These are phyloP conservation scores for Boletus rufocinnamomeus DNA, from an alignment of 768 basidiomycete genomes.

Conservation along the genomic window DNA sequence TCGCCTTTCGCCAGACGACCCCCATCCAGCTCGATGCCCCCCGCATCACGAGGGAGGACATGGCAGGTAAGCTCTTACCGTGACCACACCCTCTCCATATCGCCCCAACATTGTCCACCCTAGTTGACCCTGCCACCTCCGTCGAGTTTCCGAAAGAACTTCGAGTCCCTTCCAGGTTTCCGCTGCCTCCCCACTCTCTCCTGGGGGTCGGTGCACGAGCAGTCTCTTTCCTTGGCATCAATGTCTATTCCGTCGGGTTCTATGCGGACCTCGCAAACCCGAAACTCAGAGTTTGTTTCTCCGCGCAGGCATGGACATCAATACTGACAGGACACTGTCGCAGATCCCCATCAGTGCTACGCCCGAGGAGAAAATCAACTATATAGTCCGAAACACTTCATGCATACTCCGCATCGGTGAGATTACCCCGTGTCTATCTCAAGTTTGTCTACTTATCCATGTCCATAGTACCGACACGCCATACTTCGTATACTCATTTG, in stretches of 20 bases:
- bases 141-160: slow-evolving; percentile 72
- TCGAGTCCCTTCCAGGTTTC: slow-evolving; percentile 61
- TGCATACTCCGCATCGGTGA: slow-evolving; percentile 76
- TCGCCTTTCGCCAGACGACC: slow-evolving; percentile 29
- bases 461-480: slow-evolving; percentile 70
- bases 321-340: slow-evolving; percentile 3
- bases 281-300: slow-evolving; percentile 50
- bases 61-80: slow-evolving; percentile 22
- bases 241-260: slow-evolving; percentile 89
- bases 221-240: slow-evolving; percentile 84
- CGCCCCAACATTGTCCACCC: not conserved
- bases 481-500: slow-evolving; percentile 75
- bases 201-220: slow-evolving; percentile 86
- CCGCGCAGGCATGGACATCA: not conserved
- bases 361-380: slow-evolving; percentile 68
- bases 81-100: not conserved
- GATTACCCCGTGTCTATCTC: slow-evolving; percentile 14
- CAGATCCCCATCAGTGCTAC: slow-evolving; percentile 59
- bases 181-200: slow-evolving; percentile 63
- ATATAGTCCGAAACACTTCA: slow-evolving; percentile 65
- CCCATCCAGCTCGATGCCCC: slow-evolving; percentile 51
- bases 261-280: slow-evolving; percentile 81
- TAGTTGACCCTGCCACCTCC: slow-evolving; percentile 75
- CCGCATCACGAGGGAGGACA: slow-evolving; percentile 12
- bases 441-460: not conserved